Percentiles rank a stretch among this genome's conserved stretches.
Conservation (phyloP, 2,329 filamentous ascomycete genomes). For the Colletotrichum sp. region DNA sequence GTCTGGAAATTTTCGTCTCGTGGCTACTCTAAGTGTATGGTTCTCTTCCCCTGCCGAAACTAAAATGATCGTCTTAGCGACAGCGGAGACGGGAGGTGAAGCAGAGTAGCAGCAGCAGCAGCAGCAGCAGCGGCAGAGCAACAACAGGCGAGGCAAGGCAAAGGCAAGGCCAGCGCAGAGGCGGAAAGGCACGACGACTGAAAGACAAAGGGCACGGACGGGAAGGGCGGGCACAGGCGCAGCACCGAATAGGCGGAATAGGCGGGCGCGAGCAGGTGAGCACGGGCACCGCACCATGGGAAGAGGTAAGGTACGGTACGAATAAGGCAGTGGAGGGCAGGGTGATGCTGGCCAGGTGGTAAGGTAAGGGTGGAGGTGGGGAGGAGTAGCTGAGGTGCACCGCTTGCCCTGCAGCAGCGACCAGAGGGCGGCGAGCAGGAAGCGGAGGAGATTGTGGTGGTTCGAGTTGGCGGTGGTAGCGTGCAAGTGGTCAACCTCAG, state of each 20-base stretch:
- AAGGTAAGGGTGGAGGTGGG: background rate
- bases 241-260: background rate
- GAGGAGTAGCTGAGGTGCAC: background rate
- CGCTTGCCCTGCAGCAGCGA: background rate
- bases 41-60: conserved; percentile 21
- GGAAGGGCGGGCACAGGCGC: background rate
- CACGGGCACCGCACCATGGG: background rate
- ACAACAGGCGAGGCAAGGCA: background rate
- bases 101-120: background rate
- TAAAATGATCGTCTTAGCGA: conserved; percentile 17
- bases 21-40: conserved; percentile 4
- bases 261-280: background rate
- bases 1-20: conserved; percentile 13
- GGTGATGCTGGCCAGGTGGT: background rate
- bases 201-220: background rate
- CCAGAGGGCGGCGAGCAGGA: background rate
- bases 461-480: background rate
- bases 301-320: background rate
- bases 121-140: background rate
- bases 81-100: conserved; percentile 6
- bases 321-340: background rate
- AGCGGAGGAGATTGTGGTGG: background rate
- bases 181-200: background rate
- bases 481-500: background rate
- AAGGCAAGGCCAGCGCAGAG: background rate